Conservation (phyloP, 495 filamentous ascomycete species). For the Trichoderma erinaceum region DNA sequence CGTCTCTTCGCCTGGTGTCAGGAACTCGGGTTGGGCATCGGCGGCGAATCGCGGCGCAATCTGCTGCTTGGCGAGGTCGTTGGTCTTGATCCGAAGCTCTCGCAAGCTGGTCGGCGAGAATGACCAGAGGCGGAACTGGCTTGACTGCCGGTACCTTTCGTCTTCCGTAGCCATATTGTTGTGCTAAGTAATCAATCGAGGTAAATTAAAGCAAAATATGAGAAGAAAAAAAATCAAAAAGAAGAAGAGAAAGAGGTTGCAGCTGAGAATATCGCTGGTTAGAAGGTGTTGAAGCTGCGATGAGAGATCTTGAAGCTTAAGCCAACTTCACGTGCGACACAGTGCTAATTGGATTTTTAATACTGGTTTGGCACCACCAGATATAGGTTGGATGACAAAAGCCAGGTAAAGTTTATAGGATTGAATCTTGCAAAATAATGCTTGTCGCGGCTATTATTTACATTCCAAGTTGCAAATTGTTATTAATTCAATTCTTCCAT, state of each 20-base stretch:
- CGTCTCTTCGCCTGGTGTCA: conserved; percentile 74
- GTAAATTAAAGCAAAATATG: background rate
- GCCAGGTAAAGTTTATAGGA: too few species aligned
- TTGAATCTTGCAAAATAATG: too few species aligned
- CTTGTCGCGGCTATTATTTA: too few species aligned
- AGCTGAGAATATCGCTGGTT: background rate
- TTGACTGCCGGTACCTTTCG: conserved; percentile 81
- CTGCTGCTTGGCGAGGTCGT: conserved; percentile 62
- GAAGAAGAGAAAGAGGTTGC: background rate
- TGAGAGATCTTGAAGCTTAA: background rate
- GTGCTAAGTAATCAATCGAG: background rate
- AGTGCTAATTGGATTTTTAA: background rate
- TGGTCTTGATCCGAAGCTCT: conserved; percentile 66
- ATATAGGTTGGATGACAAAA: too few species aligned
- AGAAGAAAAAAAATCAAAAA: background rate
- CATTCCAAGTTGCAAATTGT: too few species aligned
- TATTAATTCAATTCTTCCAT: too few species aligned
- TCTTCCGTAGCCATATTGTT: conserved; percentile 61
- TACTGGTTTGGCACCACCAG: background rate
- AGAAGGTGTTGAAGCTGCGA: background rate
- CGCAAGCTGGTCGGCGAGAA: conserved; percentile 69
- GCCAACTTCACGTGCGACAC: background rate
- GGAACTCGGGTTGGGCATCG: conserved; percentile 55
- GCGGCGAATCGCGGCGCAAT: conserved; percentile 46
- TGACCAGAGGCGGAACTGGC: conserved; percentile 90